A percentile compares a stretch with the other conserved stretches of the same genome.
Conservation (phyloP, 1,139 yeast genomes). For the Nadsonia commutata region DNA sequence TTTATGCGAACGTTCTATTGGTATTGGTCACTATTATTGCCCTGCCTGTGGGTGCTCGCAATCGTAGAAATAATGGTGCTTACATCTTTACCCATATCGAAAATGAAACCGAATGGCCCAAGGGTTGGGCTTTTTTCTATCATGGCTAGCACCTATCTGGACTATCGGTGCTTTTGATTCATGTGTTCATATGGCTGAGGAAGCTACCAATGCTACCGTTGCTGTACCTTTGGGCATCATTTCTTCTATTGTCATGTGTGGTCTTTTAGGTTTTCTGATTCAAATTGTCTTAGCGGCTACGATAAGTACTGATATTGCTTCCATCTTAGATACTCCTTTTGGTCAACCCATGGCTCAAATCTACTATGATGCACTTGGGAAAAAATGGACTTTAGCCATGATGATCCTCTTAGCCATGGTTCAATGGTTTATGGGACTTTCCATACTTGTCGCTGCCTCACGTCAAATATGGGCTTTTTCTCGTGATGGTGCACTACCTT, state of each 20-base stretch:
- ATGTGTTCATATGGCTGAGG: slow-evolving; percentile 57
- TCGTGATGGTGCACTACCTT: slow-evolving; percentile 79
- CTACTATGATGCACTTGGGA: slow-evolving; percentile 49
- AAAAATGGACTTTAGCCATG: slow-evolving; percentile 40
- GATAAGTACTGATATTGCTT: slow-evolving; percentile 35
- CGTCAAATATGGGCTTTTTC: slow-evolving; percentile 79
- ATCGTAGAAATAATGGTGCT: slow-evolving; percentile 13
- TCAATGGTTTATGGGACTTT: slow-evolving; percentile 46
- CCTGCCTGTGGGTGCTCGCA: slow-evolving; percentile 32
- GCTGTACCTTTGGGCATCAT: slow-evolving; percentile 58
- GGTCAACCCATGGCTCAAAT: slow-evolving; percentile 40
- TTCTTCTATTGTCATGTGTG: slow-evolving; percentile 40
- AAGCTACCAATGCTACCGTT: slow-evolving; percentile 47
- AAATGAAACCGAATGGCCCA: slow-evolving; percentile 43
- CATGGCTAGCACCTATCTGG: slow-evolving; percentile 47
- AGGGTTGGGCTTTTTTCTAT: slow-evolving; percentile 50
- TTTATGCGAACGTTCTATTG: slow-evolving; percentile 38
- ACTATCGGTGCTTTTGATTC: slow-evolving; percentile 43
- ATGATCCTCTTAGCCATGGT: slow-evolving; percentile 18
- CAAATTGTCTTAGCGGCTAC: slow-evolving; percentile 42
- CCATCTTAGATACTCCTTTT: slow-evolving; percentile 21
- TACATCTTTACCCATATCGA: slow-evolving; percentile 43
- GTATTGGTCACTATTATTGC: slow-evolving; percentile 51
- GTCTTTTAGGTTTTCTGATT: slow-evolving; percentile 46
- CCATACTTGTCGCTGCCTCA: slow-evolving; percentile 65